Percentiles rank a stretch among this genome's conserved stretches.
Evolutionary conservation across 2,329 filamentous ascomycete species (phyloP).

Genomic region (Hypoxylon sp.): DNA sequence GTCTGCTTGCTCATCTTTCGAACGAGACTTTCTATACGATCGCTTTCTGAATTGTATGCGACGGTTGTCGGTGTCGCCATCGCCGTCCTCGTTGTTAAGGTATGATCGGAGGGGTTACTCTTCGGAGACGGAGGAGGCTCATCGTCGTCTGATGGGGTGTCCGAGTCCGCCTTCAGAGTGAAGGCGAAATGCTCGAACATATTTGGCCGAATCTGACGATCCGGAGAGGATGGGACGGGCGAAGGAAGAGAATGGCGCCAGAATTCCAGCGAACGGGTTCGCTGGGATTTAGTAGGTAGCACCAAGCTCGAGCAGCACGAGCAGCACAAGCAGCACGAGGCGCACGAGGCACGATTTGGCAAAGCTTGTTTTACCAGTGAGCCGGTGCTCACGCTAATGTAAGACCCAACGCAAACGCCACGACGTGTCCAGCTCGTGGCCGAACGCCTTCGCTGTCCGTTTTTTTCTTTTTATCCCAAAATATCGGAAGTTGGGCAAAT

Average conservation of each 20-base stretch:
- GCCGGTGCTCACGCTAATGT: constrained; percentile 40
- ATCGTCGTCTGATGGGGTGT: constrained; percentile 39
- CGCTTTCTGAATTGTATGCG: constrained; percentile 10
- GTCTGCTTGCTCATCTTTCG: constrained; percentile 43
- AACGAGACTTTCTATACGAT: constrained; percentile 39
- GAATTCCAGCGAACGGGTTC: constrained; percentile 29
- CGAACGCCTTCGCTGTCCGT: constrained; percentile 14
- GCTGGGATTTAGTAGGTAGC: constrained; percentile 33
- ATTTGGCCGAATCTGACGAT: constrained; percentile 17
- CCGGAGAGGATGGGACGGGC: constrained; percentile 12
- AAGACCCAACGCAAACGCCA: constrained; percentile 37
- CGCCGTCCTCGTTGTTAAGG: constrained; percentile 15
- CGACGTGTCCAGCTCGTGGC: constrained; percentile 38
- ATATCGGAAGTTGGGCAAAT: not conserved
- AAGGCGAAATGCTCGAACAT: constrained; percentile 48
- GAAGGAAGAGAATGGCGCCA: constrained; percentile 10
- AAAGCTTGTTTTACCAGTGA: constrained; percentile 37
- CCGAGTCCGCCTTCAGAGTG: constrained; percentile 44
- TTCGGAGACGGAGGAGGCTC: constrained; percentile 39
- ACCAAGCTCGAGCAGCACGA: too few species aligned
- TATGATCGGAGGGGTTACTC: constrained; percentile 23
- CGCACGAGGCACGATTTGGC: constrained; percentile 24
- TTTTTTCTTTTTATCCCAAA: constrained; percentile 20
- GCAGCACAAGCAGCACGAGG: too few species aligned
- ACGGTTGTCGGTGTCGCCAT: constrained; percentile 5